Evolutionary conservation across 306 rosid species (phyloP), one percentile per base, ranked within the genome.

Genomic region (Vachellia collinsii): DNA sequence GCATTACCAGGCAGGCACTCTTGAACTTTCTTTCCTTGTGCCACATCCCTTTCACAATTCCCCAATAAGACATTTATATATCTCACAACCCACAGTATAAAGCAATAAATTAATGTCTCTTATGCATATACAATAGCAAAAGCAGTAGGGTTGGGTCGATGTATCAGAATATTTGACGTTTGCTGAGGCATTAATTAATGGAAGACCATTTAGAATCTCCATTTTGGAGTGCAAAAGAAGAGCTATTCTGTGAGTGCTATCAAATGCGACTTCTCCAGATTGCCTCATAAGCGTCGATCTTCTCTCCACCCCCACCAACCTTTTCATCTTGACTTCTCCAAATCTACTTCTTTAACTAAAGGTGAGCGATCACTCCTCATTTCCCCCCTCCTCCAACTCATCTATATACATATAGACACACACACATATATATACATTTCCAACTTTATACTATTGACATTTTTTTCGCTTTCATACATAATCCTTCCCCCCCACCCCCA

Each of bases 241-340:
- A 46, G 77, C 12, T 63, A 75, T 43, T 56, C 80, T 3, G 63
- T 71, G 29, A 66, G n/a, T 37, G 36, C 74, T 67, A 79, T 88
- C 11, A 85, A 66, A 80, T 16, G 41, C 25, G 87, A 81, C 74
- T 75, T 83, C 67, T 88, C 89, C 74, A 88, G 86, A 59, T 81
- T 88, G 82, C 88, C 85, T 3, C 84, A 81, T n/a, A 78, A 84
- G 72, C 78, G 84, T 76, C 81, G 80, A 11, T 75, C 80, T 36
- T 80, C 69, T 67, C 72, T 87, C 47, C 68, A 87, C 44, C 86
- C 88, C 29, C 78, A 84, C 63, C 38, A 53, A 17, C 84, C 83
- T 71, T 76, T 73, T 41, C 43, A 62, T 39, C 76, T 74, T 47
- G 85, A 81, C 79, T 76, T 81, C 37, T 81, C 84, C 10, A 84